Evolutionary conservation across 2,329 filamentous ascomycete genomes (phyloP).

Genomic region (Fusarium solani-melongenae): DNA sequence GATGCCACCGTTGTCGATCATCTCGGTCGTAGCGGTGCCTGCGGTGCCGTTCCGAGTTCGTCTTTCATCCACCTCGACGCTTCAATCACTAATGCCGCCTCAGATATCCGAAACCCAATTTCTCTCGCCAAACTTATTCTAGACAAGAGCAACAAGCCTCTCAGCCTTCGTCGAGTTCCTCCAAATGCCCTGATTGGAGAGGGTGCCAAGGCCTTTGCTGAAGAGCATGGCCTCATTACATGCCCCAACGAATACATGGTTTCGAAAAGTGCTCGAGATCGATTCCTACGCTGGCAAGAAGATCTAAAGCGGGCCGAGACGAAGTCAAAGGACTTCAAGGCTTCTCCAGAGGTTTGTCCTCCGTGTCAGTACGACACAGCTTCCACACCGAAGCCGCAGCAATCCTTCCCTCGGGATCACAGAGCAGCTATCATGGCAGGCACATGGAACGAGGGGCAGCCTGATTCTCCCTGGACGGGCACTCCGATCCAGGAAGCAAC

Average conservation of each 20-base stretch:
- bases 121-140: slow-evolving; percentile 86
- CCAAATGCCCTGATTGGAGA: slow-evolving; percentile 90
- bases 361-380: slow-evolving; percentile 50
- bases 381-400: slow-evolving; percentile 40
- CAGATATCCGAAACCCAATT: slow-evolving; percentile 94
- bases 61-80: slow-evolving; percentile 29
- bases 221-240: slow-evolving; percentile 78
- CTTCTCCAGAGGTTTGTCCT: slow-evolving; percentile 32
- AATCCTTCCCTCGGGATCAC: slow-evolving; percentile 56
- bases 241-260: slow-evolving; percentile 81
- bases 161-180: slow-evolving; percentile 89
- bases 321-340: slow-evolving; percentile 49
- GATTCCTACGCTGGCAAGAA: slow-evolving; percentile 81
- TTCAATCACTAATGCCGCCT: background rate
- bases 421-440: slow-evolving; percentile 65
- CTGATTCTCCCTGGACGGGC: slow-evolving; percentile 62
- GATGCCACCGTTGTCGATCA: slow-evolving; percentile 96
- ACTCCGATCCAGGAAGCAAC: slow-evolving; percentile 41
- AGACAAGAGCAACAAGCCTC: slow-evolving; percentile 77
- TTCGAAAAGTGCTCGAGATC: slow-evolving; percentile 81
- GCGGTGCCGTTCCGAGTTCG: slow-evolving; percentile 89
- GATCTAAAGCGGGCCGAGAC: slow-evolving; percentile 74
- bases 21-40: slow-evolving; percentile 89
- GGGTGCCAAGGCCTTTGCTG: slow-evolving; percentile 88
- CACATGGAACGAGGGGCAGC: slow-evolving; percentile 73